These are phyloP conservation scores for Kingdonia uniflora DNA, from an alignment of 164 flowering plant genomes.

Conservation along the genomic window DNA sequence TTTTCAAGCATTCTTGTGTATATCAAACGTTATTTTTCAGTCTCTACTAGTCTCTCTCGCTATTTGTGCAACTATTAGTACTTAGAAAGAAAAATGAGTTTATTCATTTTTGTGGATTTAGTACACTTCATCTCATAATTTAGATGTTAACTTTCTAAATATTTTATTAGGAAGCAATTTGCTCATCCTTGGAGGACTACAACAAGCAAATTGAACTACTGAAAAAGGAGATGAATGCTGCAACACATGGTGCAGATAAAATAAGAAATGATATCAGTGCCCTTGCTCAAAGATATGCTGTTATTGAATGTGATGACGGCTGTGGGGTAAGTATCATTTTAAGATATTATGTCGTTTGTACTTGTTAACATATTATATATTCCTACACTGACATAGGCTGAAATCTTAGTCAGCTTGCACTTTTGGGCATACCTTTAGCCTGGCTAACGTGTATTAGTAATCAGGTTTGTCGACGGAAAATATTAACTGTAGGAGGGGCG, in stretches of 20 bases:
- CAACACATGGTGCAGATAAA: constrained; percentile 97
- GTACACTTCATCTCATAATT: background rate
- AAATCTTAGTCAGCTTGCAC: background rate
- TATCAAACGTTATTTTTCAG: background rate
- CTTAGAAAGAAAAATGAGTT: no score
- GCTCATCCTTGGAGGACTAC: constrained; percentile 98
- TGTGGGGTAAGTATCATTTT: constrained; percentile 69
- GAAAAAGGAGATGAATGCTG: constrained; percentile 97
- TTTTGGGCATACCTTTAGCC: no score
- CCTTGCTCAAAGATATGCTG: constrained; percentile 93
- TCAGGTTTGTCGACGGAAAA: constrained; percentile 76
- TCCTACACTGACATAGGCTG: background rate
- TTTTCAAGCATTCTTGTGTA: background rate
- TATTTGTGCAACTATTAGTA: no score
- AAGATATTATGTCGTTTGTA: no score
- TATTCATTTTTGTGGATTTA: no score
- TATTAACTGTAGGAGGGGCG: constrained; percentile 46
- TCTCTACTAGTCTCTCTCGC: background rate
- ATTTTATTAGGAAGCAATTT: constrained; percentile 80
- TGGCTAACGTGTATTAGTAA: background rate
- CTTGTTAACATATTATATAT: no score
- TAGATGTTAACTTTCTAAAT: background rate
- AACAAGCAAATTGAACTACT: constrained; percentile 93
- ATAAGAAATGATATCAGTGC: constrained; percentile 95
- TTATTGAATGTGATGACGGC: constrained; percentile 85